phyloP scores from a whole-genome alignment of 805 yeast genomes.

The Torulaspora maleeae region DNA sequence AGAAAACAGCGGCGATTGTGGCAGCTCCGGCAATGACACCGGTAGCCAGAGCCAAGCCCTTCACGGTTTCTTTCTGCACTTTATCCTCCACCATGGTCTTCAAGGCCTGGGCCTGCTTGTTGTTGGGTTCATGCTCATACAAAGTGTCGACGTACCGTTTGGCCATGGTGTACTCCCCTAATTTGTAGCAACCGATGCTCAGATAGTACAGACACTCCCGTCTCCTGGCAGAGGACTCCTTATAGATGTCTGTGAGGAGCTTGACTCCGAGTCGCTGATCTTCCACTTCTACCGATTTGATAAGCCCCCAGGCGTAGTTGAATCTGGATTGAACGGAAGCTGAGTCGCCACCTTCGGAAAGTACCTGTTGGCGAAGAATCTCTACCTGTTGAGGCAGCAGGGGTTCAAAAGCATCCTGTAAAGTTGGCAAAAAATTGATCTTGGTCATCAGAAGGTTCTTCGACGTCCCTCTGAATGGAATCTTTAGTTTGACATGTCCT shows the following conservation, averaged over 20 bases:
- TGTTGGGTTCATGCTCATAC: constrained; percentile 75
- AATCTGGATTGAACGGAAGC: constrained; percentile 81
- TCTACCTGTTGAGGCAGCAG: constrained; percentile 70
- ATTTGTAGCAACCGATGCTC: constrained; percentile 79
- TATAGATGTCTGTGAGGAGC: constrained; percentile 62
- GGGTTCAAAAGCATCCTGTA: constrained; percentile 38
- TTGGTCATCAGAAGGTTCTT: constrained; percentile 18
- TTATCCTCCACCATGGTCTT: constrained; percentile 76
- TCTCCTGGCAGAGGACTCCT: constrained; percentile 75
- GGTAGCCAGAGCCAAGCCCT: constrained; percentile 83
- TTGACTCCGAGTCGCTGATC: constrained; percentile 79
- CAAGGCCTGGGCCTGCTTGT: constrained; percentile 67
- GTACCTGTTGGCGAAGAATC: constrained; percentile 69
- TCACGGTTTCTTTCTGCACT: constrained; percentile 79
- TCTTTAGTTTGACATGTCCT: background rate
- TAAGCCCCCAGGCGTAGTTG: constrained; percentile 94
- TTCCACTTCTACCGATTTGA: constrained; percentile 58
- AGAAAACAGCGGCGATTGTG: constrained; percentile 39
- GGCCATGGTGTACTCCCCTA: constrained; percentile 83
- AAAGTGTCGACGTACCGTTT: constrained; percentile 79
- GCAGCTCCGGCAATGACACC: constrained; percentile 84
- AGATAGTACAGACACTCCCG: constrained; percentile 87
- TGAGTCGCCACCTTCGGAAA: constrained; percentile 66
- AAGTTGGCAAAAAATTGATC: constrained; percentile 28
- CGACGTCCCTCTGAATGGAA: background rate